These are phyloP conservation scores for Pythium guiyangense DNA, from an alignment of 352 stramenopile genomes.

Conservation along the genomic window DNA sequence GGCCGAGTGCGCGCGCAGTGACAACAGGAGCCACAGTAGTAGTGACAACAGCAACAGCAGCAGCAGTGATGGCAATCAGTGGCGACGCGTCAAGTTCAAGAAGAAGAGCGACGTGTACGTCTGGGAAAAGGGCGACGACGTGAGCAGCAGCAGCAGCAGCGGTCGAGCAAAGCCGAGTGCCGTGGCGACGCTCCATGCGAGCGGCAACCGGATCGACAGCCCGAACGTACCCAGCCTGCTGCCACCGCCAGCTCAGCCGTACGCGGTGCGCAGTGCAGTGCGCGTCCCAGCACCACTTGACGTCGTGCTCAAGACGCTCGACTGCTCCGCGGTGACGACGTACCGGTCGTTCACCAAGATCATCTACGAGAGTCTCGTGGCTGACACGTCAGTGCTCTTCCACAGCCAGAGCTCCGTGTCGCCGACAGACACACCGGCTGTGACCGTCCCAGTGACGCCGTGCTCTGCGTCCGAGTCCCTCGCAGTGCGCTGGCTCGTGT, in stretches of 20 bases:
- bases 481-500: conserved; percentile 68
- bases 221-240: background rate
- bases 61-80: conserved; percentile 2
- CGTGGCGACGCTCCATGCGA: no score
- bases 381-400: conserved; percentile 73
- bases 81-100: conserved; percentile 32
- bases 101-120: conserved; percentile 24
- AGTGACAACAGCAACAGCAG: background rate
- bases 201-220: no score
- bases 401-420: conserved; percentile 28
- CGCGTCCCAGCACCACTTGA: conserved; percentile 49
- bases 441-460: background rate
- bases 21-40: background rate
- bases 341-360: conserved; percentile 72
- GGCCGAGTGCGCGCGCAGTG: conserved; percentile 22
- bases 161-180: background rate
- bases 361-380: conserved; percentile 66
- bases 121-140: conserved; percentile 46
- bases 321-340: conserved; percentile 43
- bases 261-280: conserved; percentile 55
- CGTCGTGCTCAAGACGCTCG: conserved; percentile 54
- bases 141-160: conserved; percentile 15
- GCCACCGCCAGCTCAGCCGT: conserved; percentile 11
- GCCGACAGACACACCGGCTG: background rate
- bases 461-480: conserved; percentile 30